Conservation (phyloP, 2,329 filamentous ascomycete species). For the Venturia pyrina region DNA sequence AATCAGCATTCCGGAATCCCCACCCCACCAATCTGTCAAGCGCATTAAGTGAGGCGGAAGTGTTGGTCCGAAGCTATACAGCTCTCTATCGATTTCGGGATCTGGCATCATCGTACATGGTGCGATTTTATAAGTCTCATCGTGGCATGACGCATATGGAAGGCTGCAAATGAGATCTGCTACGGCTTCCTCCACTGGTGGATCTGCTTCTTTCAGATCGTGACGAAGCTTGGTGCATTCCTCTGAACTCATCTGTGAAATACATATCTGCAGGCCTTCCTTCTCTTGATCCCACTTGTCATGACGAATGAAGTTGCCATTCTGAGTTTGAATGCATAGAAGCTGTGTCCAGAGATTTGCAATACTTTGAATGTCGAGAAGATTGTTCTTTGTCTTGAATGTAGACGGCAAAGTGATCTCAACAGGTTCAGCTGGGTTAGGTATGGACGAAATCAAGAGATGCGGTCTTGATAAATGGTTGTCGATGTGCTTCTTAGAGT, state of each 20-base stretch:
- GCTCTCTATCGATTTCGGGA: not conserved
- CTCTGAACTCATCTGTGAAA: not conserved
- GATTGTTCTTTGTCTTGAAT: not conserved
- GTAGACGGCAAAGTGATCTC: not conserved
- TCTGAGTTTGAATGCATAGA: not conserved
- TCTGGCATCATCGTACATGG: constrained; percentile 3
- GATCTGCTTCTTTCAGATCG: not conserved
- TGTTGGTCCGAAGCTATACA: not conserved
- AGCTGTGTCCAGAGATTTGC: constrained; percentile 2
- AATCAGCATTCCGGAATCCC: not conserved
- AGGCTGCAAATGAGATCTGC: not conserved
- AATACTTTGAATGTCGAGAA: not conserved
- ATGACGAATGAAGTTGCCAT: constrained; percentile 2
- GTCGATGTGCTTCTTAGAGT: not conserved
- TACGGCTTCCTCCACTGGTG: not conserved
- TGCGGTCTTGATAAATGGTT: not conserved
- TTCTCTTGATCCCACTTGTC: not conserved
- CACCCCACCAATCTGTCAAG: not conserved
- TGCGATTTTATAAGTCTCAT: not conserved
- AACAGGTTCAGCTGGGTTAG: not conserved
- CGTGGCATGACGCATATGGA: not conserved
- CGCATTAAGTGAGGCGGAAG: not conserved
- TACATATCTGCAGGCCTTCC: not conserved
- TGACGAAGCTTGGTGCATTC: not conserved
- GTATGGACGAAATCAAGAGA: not conserved